These are phyloP conservation scores for Dipodascus albidus DNA, from an alignment of 805 yeast species.

Conservation along the genomic window DNA sequence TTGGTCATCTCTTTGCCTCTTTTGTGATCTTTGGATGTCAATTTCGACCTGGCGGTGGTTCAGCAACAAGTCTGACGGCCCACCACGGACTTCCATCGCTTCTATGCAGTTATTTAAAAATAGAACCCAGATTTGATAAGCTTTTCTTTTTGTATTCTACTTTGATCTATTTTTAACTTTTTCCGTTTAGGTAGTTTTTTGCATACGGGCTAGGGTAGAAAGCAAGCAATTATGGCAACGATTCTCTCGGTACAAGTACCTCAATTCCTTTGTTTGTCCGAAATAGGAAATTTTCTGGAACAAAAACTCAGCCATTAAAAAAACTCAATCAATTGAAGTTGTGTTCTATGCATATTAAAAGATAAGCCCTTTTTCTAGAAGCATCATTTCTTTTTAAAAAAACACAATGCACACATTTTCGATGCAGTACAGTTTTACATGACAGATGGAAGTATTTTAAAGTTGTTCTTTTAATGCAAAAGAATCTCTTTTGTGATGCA, in stretches of 20 bases:
- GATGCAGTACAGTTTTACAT: not conserved
- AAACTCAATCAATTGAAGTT: not conserved
- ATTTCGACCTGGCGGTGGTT: no score
- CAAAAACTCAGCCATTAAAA: not conserved
- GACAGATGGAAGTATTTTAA: not conserved
- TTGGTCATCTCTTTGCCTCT: no score
- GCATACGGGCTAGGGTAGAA: not conserved
- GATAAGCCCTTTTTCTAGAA: not conserved
- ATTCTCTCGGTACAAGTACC: not conserved
- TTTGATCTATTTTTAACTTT: not conserved
- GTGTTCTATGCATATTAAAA: not conserved
- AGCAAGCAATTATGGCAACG: not conserved
- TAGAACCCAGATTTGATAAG: not conserved
- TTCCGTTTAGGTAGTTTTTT: no score
- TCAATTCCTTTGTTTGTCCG: not conserved
- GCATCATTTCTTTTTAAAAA: not conserved
- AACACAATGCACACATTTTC: not conserved
- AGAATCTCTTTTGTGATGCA: not conserved
- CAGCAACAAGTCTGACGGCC: no score
- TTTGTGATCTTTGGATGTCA: no score
- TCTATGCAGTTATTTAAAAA: not conserved
- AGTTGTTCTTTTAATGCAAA: slow-evolving; percentile 1
- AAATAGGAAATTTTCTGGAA: not conserved
- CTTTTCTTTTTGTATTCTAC: not conserved
- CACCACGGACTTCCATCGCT: not conserved